Evolutionary conservation across 352 stramenopile species (phyloP), one percentile per base, ranked within the genome.

Genomic region (Phytophthora cactorum): DNA sequence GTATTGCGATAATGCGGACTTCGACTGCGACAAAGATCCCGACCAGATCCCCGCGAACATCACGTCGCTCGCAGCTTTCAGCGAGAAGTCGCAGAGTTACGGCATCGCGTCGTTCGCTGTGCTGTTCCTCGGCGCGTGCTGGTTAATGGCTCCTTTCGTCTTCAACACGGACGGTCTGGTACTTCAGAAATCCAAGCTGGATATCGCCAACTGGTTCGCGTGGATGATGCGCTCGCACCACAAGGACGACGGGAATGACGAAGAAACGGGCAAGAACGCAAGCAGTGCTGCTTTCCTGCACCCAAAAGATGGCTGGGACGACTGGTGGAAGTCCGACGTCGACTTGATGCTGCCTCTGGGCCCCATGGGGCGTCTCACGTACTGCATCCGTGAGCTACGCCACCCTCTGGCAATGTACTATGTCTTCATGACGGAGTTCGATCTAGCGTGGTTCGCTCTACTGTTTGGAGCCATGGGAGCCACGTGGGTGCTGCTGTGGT

Each of bases 131-230:
- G 87, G 83, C 29, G 82, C 86, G 6, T 94, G 87, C 44, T 96
- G 89, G 89, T 68, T 96, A 39, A 71, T 95, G 47, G 86, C 86
- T 15, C 89, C 89, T 0, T 96, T 95, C 54, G 66, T 96, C 5
- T 96, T 95, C 72, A 96, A 96, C 68, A 95, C 89, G n/a, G 88
- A 95, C 43, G 87, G 87, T n/a, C 60, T 96, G 9, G 89, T 94
- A 50, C 75, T 91, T 15, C 80, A 91, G 38, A 95, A 95, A 63
- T 90, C 88, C 10, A 92, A 88, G 52, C 72, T 95, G 2, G 89
- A 96, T 53, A 83, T 95, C 22, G 56, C 66, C 2, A 86, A 95
- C 47, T 96, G 89, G 89, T 91, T 91, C 31, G 73, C 81, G 28
- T 96, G 89, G 89, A 93, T 95, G 87, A 91, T 93, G 82, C 68